phyloP scores from a whole-genome alignment of 2,329 filamentous ascomycete species.

The Ophiostoma himal-ulmi region DNA sequence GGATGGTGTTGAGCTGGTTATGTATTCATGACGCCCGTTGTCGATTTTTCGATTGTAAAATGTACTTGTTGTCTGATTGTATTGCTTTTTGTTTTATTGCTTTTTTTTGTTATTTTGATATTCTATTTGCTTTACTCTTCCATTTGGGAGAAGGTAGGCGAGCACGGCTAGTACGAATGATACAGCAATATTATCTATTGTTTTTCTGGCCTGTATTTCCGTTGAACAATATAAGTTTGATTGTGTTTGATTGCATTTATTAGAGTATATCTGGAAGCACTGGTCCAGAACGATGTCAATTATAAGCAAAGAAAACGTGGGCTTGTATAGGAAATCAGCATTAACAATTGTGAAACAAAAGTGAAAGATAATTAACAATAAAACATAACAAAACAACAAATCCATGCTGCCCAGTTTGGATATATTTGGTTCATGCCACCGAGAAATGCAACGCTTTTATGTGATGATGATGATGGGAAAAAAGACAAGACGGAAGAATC shows the following conservation, averaged over 20 bases:
- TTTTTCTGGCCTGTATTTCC: neutral
- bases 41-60: neutral
- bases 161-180: neutral
- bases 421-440: constrained; percentile 18
- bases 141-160: neutral
- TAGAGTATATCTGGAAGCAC: neutral
- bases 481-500: neutral
- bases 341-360: neutral
- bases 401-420: constrained; percentile 17
- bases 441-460: constrained; percentile 19
- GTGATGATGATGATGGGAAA: constrained; percentile 9
- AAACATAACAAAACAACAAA: constrained; percentile 5
- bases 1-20: neutral
- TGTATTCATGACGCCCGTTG: neutral
- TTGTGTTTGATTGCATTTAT: neutral
- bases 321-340: neutral
- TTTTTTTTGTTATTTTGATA: neutral
- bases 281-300: neutral
- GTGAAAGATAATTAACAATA: neutral
- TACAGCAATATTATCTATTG: neutral
- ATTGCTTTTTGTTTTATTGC: neutral
- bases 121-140: constrained; percentile 7
- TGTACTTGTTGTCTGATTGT: neutral
- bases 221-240: no score
- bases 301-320: neutral